Percentiles rank a stretch among this genome's conserved stretches.
These are phyloP conservation scores for Misopates orontium DNA, from an alignment of 257 asterid genomes.

Conservation along the genomic window DNA sequence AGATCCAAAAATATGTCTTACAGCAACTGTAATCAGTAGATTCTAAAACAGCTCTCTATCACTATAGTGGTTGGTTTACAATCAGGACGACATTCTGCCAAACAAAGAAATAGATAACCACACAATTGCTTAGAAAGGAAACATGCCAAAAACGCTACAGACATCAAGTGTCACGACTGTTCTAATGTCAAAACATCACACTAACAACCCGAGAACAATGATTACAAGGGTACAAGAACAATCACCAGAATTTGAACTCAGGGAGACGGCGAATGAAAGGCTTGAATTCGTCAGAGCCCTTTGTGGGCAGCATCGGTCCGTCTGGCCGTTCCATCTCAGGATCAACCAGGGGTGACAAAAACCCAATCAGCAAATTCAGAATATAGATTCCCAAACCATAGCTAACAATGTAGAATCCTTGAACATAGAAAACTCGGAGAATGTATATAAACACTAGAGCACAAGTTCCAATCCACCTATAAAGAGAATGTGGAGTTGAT, in stretches of 20 bases:
- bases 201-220: slow-evolving; percentile 3
- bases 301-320: slow-evolving; percentile 62
- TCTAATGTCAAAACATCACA: slow-evolving; percentile 11
- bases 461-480: slow-evolving; percentile 63
- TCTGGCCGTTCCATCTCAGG: slow-evolving; percentile 54
- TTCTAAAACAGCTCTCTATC: slow-evolving; percentile 8
- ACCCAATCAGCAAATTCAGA: slow-evolving; percentile 66
- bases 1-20: not conserved
- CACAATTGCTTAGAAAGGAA: not conserved
- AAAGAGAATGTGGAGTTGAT: slow-evolving; percentile 53
- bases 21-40: slow-evolving; percentile 12
- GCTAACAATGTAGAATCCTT: slow-evolving; percentile 64
- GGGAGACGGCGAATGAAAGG: slow-evolving; percentile 78
- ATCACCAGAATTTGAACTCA: slow-evolving; percentile 57
- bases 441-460: slow-evolving; percentile 42
- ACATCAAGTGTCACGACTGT: not conserved
- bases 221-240: not conserved
- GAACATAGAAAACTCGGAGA: slow-evolving; percentile 52
- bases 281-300: slow-evolving; percentile 69
- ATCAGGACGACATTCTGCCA: not conserved
- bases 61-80: not conserved
- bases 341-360: slow-evolving; percentile 72
- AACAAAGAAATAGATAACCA: not conserved
- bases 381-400: slow-evolving; percentile 69
- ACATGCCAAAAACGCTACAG: not conserved